phyloP scores from a whole-genome alignment of 2,329 filamentous ascomycete species.

The Pseudogymnoascus sp. region DNA sequence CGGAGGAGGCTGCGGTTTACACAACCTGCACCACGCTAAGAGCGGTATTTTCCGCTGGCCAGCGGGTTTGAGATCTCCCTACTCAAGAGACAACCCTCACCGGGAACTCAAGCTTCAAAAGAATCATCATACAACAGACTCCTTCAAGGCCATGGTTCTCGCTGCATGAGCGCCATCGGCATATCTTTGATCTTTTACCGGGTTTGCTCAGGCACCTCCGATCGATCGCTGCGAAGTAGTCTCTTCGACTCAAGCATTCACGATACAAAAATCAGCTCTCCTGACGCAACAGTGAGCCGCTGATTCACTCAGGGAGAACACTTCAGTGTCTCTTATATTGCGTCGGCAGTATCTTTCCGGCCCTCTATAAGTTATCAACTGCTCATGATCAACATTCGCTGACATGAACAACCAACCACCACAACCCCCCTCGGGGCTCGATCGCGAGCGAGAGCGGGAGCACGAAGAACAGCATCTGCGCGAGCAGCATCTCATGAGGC shows the following conservation, averaged over 20 bases:
- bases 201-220: constrained; percentile 2
- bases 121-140: constrained; percentile 1
- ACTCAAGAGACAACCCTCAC: constrained; percentile 5
- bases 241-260: not conserved
- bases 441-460: constrained; percentile 40
- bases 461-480: constrained; percentile 46
- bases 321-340: not conserved
- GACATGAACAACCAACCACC: constrained; percentile 27
- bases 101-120: constrained; percentile 8
- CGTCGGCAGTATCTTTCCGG: not conserved
- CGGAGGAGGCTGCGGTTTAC: not conserved
- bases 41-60: constrained; percentile 7
- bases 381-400: constrained; percentile 6
- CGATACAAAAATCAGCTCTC: constrained; percentile 7
- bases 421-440: constrained; percentile 23
- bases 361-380: not conserved
- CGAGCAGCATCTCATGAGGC: constrained; percentile 39
- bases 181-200: not conserved
- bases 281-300: constrained; percentile 5
- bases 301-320: not conserved
- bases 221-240: not conserved
- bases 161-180: constrained; percentile 2
- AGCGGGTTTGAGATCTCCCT: constrained; percentile 10
- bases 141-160: not conserved
- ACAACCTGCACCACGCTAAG: constrained; percentile 4